Evolutionary conservation across 352 stramenopile species (phyloP).

Genomic region (Globisporangium rhizosaccharum): DNA sequence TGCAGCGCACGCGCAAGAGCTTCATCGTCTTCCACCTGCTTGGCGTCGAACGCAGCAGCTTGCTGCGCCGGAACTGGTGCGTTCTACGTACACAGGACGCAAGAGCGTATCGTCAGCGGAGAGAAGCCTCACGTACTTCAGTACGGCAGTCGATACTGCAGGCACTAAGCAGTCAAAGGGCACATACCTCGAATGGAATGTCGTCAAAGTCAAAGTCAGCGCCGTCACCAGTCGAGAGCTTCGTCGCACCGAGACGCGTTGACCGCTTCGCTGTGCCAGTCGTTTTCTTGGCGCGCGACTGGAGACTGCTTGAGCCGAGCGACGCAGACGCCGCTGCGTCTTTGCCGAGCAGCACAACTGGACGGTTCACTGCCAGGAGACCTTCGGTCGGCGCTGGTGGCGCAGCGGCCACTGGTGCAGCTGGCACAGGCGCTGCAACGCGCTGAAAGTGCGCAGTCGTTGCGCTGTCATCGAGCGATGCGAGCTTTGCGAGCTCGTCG

Average conservation of each 20-base stretch:
- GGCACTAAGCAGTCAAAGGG: background rate
- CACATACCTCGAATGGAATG: constrained; percentile 74
- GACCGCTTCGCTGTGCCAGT: constrained; percentile 37
- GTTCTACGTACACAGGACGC: constrained; percentile 34
- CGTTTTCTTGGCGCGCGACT: constrained; percentile 58
- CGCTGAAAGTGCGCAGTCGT: constrained; percentile 52
- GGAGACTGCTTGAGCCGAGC: constrained; percentile 37
- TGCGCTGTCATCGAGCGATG: constrained; percentile 26
- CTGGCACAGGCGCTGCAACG: constrained; percentile 1
- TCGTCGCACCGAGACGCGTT: constrained; percentile 66
- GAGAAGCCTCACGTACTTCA: background rate
- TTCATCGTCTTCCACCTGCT: constrained; percentile 87
- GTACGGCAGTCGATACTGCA: background rate
- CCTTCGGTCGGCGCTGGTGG: constrained; percentile 20
- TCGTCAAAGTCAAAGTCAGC: constrained; percentile 88
- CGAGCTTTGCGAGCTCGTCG: constrained; percentile 77
- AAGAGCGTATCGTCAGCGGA: background rate
- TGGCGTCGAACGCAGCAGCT: constrained; percentile 29
- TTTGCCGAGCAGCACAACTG: constrained; percentile 68
- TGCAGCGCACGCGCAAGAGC: constrained; percentile 77
- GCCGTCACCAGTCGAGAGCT: constrained; percentile 48
- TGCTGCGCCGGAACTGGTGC: constrained; percentile 33
- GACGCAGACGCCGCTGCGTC: constrained; percentile 37
- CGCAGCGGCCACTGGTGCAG: constrained; percentile 1
- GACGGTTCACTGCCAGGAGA: constrained; percentile 53